Evolutionary conservation across 306 rosid species (phyloP), one percentile per base, ranked within the genome.

Genomic region (Delonix regia): DNA sequence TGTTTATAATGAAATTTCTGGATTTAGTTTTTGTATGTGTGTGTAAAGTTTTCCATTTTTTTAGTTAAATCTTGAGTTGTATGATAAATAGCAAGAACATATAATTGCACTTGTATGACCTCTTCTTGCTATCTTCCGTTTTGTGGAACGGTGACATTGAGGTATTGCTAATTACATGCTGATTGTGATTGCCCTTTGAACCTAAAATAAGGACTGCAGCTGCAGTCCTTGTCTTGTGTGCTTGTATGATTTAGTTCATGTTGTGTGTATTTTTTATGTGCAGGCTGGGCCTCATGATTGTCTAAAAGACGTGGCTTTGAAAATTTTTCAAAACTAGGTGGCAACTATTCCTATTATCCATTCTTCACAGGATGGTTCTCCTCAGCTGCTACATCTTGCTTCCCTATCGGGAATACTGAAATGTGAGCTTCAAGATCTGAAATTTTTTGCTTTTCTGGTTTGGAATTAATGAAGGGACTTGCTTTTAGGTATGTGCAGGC

Each of bases 401-500:
- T 85, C 91, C 71, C 87, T 85, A 62, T 71, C 92, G 1, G 91
- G 81, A 68, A 73, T 88, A 73, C 84, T 90, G 66, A 88, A 81
- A 77, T 81, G 94, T 88, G 77, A 76, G 90, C 61, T 70, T 69
- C 64, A 76, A 71, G 30, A 49, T 80, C 33, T 53, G 7, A 72
- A 7, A 41, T 59, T 38, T 53, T 55, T 64, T 47, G 74, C 25
- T 3, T 71, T 67, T 33, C 59, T 75, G 61, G 63, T 70, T 66
- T 74, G 75, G 72, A 67, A 85, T 89, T 90, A 76, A 90, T 52
- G 52, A 14, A 34, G 55, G 82, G 63, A 22, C 52, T 24, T 41
- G 56, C 67, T 83, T 82, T 77, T 91, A 91, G 96, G 91, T 78
- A 87, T 91, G 77, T 89, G 93, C 83, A 82, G 88, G 86, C 77